phyloP scores from a whole-genome alignment of 164 flowering plant species.

The Vitis labrusca region DNA sequence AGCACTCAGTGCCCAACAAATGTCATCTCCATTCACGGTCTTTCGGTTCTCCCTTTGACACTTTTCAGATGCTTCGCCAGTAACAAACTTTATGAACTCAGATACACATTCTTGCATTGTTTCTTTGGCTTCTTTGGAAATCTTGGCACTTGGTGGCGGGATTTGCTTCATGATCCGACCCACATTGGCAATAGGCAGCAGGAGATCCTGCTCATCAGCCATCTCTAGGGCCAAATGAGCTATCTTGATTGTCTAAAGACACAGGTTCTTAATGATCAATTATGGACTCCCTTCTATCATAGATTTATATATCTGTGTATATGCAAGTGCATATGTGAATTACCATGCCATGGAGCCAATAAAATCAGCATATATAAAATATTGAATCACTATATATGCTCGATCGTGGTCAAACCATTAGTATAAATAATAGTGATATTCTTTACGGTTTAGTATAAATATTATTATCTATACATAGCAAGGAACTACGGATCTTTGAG shows the following conservation, averaged over 20 bases:
- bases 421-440: no score
- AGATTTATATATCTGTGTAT: not conserved
- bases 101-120: constrained; percentile 81
- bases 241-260: constrained; percentile 10
- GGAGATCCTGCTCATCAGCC: constrained; percentile 48
- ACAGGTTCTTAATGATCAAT: not conserved
- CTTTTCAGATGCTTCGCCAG: constrained; percentile 78
- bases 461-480: no score
- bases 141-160: constrained; percentile 63
- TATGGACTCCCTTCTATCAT: constrained; percentile 6
- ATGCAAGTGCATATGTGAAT: constrained; percentile 1
- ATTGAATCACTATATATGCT: not conserved
- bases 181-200: constrained; percentile 71
- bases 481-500: no score
- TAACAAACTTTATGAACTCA: constrained; percentile 80
- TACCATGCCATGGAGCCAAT: not conserved
- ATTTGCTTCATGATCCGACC: constrained; percentile 66
- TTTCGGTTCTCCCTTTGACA: constrained; percentile 88
- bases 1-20: constrained; percentile 70
- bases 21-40: constrained; percentile 84
- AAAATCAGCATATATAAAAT: no score
- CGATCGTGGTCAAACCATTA: not conserved
- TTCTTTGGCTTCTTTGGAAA: constrained; percentile 79
- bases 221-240: not conserved
- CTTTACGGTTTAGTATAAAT: no score